Percentiles rank a stretch among this genome's conserved stretches.
These are phyloP conservation scores for Peronospora belbahrii DNA, from an alignment of 352 stramenopile genomes.

Conservation along the genomic window DNA sequence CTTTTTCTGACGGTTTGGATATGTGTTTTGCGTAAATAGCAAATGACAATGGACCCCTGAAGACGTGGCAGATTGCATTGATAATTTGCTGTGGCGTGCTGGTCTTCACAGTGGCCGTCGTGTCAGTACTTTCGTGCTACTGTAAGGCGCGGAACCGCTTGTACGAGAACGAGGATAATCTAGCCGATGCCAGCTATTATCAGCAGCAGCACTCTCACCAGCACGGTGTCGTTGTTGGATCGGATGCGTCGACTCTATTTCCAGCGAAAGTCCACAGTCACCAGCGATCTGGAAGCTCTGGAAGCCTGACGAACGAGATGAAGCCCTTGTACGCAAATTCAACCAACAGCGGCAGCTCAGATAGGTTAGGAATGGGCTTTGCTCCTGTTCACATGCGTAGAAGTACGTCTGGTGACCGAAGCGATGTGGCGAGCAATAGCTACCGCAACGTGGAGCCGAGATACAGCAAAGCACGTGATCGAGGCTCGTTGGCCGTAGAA, in stretches of 20 bases:
- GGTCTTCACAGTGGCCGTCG: slow-evolving; percentile 39
- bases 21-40: slow-evolving; percentile 5
- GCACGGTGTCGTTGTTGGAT: slow-evolving; percentile 11
- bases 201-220: slow-evolving; percentile 22
- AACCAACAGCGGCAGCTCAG: slow-evolving; percentile 16
- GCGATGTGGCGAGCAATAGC: slow-evolving; percentile 12
- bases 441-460: slow-evolving; percentile 20
- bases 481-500: slow-evolving; percentile 24
- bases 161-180: slow-evolving; percentile 40
- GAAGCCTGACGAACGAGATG: slow-evolving; percentile 21
- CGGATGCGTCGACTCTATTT: slow-evolving; percentile 10
- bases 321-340: slow-evolving; percentile 27
- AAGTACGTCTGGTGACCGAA: slow-evolving; percentile 19
- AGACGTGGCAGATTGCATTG: slow-evolving; percentile 47
- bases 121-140: slow-evolving; percentile 51
- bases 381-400: slow-evolving; percentile 19
- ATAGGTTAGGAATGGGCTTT: slow-evolving; percentile 26
- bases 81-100: slow-evolving; percentile 52
- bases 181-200: slow-evolving; percentile 37
- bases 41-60: slow-evolving; percentile 20
- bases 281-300: slow-evolving; percentile 9
- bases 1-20: slow-evolving; percentile 1
- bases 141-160: slow-evolving; percentile 44
- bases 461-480: slow-evolving; percentile 18
- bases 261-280: slow-evolving; percentile 4